Evolutionary conservation across 352 stramenopile genomes (phyloP).

Genomic region (Halophytophthora polymorphica): DNA sequence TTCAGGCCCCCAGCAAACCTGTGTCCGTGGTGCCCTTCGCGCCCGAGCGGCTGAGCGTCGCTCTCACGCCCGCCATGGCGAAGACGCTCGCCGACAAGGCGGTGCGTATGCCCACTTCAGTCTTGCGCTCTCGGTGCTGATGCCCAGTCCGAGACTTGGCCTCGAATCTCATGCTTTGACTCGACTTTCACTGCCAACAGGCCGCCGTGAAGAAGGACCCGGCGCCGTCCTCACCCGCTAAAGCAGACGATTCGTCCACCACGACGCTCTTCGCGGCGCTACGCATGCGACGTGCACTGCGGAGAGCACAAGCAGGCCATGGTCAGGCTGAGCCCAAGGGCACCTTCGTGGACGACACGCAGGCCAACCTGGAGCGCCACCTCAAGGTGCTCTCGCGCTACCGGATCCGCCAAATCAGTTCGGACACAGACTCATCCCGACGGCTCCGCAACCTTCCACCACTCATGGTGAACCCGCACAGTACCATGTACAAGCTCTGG

Average conservation of each 20-base stretch:
- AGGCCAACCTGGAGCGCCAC: constrained; percentile 62
- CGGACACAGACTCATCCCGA: constrained; percentile 30
- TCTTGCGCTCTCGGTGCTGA: not conserved
- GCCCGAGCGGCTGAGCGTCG: constrained; percentile 61
- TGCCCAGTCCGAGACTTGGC: not conserved
- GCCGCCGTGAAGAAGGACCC: too few relatives aligned
- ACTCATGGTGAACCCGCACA: constrained; percentile 72
- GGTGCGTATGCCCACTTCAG: constrained; percentile 13
- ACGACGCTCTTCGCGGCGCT: constrained; percentile 68
- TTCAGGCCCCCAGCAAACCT: constrained; percentile 28
- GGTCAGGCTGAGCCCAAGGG: constrained; percentile 8
- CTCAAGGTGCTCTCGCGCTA: constrained; percentile 74
- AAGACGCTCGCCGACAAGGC: constrained; percentile 33
- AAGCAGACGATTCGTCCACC: constrained; percentile 9
- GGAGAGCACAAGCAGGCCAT: constrained; percentile 25
- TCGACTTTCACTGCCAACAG: not conserved
- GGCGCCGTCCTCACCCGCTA: not conserved
- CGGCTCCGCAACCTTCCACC: constrained; percentile 37
- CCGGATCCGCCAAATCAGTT: constrained; percentile 65
- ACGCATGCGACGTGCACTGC: constrained; percentile 45
- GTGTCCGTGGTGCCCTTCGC: constrained; percentile 64
- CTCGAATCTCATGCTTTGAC: constrained; percentile 1
- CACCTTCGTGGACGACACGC: constrained; percentile 30
- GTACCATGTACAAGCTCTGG: constrained; percentile 68
- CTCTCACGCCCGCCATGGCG: constrained; percentile 46